A percentile compares a stretch with the other conserved stretches of the same genome.
Evolutionary conservation across 768 basidiomycete genomes (phyloP).

Genomic region (Symmetrospora coprosmae): DNA sequence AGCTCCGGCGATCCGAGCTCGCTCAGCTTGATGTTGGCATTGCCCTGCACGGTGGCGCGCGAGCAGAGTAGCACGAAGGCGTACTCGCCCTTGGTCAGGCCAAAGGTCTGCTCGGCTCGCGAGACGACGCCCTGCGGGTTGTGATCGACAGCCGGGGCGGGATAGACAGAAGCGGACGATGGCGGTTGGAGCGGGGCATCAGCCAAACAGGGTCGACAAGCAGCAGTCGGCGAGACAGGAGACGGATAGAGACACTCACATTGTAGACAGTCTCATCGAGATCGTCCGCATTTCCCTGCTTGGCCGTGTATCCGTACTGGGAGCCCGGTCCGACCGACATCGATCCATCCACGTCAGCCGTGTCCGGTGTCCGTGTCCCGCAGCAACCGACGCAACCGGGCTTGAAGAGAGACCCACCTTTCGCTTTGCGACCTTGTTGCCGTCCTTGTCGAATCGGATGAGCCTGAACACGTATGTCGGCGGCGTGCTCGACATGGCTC

Average conservation of each 20-base stretch:
- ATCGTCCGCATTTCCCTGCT: not conserved
- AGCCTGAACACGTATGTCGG: slow-evolving; percentile 19
- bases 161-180: not conserved
- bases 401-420: slow-evolving; percentile 1
- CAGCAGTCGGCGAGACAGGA: not conserved
- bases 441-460: slow-evolving; percentile 7
- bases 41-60: too few relatives aligned
- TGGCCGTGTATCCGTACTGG: slow-evolving; percentile 18
- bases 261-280: slow-evolving; percentile 16
- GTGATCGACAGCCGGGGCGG: not conserved
- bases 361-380: not conserved
- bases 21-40: too few relatives aligned
- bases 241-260: not conserved
- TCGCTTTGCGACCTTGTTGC: slow-evolving; percentile 5
- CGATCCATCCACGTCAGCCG: not conserved
- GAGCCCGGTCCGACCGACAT: not conserved
- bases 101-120: slow-evolving; percentile 16
- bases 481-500: not conserved
- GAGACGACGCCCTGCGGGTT: slow-evolving; percentile 12
- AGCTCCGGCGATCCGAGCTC: too few relatives aligned
- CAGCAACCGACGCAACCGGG: not conserved
- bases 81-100: not conserved
- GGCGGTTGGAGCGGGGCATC: not conserved
- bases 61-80: too few relatives aligned
- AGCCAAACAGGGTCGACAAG: not conserved